Evolutionary conservation across 1,139 yeast species (phyloP).

Genomic region (Candida tunisiensis): DNA sequence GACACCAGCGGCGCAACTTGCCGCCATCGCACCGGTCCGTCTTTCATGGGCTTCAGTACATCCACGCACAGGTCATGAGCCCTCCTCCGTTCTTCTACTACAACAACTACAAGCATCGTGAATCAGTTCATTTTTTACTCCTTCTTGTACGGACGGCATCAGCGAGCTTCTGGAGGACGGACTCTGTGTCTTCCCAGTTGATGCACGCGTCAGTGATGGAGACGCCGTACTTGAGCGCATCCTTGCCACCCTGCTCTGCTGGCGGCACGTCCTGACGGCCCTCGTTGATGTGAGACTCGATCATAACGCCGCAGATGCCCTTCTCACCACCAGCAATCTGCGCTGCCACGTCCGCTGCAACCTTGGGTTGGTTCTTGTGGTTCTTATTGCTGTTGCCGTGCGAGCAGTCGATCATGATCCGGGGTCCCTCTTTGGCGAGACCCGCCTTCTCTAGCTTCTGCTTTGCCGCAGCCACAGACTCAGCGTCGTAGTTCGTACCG

Average conservation of each 20-base stretch:
- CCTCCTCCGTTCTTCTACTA: too few relatives aligned
- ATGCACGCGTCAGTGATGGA: constrained; percentile 97
- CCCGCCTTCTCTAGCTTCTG: constrained; percentile 43
- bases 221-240: constrained; percentile 69
- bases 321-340: constrained; percentile 68
- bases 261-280: constrained; percentile 82
- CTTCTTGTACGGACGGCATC: constrained; percentile 72
- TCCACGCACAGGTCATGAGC: too few relatives aligned
- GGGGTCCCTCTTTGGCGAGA: constrained; percentile 27
- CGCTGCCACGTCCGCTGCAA: constrained; percentile 61
- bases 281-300: constrained; percentile 78
- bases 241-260: constrained; percentile 52
- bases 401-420: constrained; percentile 95
- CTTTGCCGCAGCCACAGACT: constrained; percentile 52
- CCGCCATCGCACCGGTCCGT: too few relatives aligned
- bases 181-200: constrained; percentile 70
- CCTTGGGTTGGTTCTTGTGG: constrained; percentile 85
- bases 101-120: too few relatives aligned
- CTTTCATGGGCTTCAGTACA: too few relatives aligned
- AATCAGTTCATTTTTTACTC: too few relatives aligned
- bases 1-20: too few relatives aligned
- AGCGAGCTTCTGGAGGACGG: constrained; percentile 53
- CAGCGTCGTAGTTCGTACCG: constrained; percentile 79
- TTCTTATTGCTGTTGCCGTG: constrained; percentile 91
- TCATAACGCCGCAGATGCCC: constrained; percentile 85